phyloP scores from a whole-genome alignment of 208 protist species.

The Porcisia hertigi region DNA sequence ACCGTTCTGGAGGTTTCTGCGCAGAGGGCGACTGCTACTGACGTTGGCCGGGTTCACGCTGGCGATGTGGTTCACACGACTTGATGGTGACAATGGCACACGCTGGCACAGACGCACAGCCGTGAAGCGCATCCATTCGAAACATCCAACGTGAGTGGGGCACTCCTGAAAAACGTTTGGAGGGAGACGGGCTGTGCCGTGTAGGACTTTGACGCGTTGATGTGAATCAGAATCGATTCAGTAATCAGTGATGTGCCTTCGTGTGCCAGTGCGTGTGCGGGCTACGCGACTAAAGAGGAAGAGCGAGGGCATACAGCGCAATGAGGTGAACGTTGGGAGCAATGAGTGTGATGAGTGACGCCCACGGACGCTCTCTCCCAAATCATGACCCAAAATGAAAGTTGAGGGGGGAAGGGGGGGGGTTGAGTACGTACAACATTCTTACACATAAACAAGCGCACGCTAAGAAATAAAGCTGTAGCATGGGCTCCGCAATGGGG shows the following conservation, averaged over 20 bases:
- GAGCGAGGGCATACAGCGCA: background rate
- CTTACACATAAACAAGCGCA: background rate
- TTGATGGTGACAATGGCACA: background rate
- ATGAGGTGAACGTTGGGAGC: background rate
- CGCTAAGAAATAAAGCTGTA: background rate
- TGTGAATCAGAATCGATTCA: background rate
- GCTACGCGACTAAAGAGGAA: background rate
- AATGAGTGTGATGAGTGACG: background rate
- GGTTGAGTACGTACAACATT: background rate
- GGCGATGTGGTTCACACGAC: conserved; percentile 19
- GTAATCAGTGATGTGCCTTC: background rate
- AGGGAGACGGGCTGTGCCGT: background rate
- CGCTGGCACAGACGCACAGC: background rate
- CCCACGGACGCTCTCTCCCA: background rate
- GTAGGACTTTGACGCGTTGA: background rate
- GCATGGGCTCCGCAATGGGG: background rate
- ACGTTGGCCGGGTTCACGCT: conserved; percentile 38
- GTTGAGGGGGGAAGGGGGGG: background rate
- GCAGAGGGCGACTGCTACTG: conserved; percentile 21
- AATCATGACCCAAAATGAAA: conserved; percentile 3
- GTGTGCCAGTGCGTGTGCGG: background rate
- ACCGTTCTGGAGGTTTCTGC: conserved; percentile 30
- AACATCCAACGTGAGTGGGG: background rate
- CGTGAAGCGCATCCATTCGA: conserved; percentile 1
- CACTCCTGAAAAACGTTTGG: background rate